These are phyloP conservation scores for Sambucus nigra DNA, from an alignment of 129 eudicot species.

Conservation along the genomic window DNA sequence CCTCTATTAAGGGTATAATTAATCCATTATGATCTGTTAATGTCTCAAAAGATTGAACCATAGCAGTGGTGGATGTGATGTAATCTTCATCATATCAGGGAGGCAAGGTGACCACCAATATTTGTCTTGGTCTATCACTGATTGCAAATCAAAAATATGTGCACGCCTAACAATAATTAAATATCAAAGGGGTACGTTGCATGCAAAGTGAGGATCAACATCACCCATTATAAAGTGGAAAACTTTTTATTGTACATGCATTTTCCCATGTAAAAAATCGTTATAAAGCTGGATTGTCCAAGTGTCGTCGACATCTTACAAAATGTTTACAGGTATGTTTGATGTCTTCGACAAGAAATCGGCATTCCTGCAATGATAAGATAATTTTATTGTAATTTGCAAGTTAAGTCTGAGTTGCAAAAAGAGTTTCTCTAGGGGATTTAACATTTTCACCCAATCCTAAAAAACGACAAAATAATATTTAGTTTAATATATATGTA, in stretches of 20 bases:
- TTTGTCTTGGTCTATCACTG: not conserved
- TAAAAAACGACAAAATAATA: too few relatives aligned
- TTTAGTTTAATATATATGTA: too few relatives aligned
- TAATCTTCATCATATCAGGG: not conserved
- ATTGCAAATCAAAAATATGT: not conserved
- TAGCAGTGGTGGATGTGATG: not conserved
- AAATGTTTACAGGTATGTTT: too few relatives aligned
- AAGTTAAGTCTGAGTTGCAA: too few relatives aligned
- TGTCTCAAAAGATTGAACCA: slow-evolving; percentile 10
- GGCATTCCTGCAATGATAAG: too few relatives aligned
- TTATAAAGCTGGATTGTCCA: not conserved
- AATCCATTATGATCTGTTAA: not conserved
- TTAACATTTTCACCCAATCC: too few relatives aligned
- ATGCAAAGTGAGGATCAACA: not conserved
- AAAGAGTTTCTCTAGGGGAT: too few relatives aligned
- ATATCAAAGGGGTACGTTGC: slow-evolving; percentile 1
- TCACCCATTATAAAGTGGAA: not conserved
- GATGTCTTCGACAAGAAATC: too few relatives aligned
- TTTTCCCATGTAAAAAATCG: not conserved
- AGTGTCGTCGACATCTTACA: not conserved
- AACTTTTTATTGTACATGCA: not conserved
- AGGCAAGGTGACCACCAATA: not conserved
- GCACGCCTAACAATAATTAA: slow-evolving; percentile 25
- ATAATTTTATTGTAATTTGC: too few relatives aligned
- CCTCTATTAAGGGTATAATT: not conserved